A percentile compares a stretch with the other conserved stretches of the same genome.
phyloP scores from a whole-genome alignment of 768 basidiomycete species.

The Cystobasidium ongulense region DNA sequence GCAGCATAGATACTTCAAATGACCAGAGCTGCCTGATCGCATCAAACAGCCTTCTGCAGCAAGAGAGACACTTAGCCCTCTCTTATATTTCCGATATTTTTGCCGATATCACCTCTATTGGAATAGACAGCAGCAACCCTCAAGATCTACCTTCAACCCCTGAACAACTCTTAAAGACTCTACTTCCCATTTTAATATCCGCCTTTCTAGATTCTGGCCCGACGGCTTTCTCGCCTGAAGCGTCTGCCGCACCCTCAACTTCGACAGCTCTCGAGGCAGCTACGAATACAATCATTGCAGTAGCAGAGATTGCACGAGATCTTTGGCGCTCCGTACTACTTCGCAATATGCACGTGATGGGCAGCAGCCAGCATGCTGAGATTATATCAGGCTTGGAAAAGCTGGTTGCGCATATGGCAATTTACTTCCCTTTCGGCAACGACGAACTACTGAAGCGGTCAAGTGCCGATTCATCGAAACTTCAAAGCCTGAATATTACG shows the following conservation, averaged over 20 bases:
- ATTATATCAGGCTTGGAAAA: constrained; percentile 1
- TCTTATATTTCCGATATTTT: neutral
- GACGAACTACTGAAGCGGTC: neutral
- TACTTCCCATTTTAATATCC: constrained; percentile 15
- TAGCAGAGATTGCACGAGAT: neutral
- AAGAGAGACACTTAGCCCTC: neutral
- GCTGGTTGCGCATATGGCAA: constrained; percentile 9
- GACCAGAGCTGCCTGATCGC: neutral
- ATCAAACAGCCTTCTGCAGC: neutral
- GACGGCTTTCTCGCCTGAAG: constrained; percentile 13
- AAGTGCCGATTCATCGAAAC: neutral
- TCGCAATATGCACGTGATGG: neutral
- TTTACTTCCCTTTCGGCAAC: constrained; percentile 18
- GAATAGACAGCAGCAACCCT: neutral
- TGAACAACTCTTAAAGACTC: neutral
- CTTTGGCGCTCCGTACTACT: constrained; percentile 11
- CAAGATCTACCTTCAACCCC: neutral
- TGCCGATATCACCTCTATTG: neutral
- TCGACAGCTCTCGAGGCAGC: neutral
- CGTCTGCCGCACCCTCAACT: neutral
- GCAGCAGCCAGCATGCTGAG: neutral
- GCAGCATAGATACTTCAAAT: neutral
- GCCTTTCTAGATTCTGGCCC: constrained; percentile 24
- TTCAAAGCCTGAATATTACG: constrained; percentile 15
- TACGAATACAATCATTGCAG: constrained; percentile 5